A percentile compares a stretch with the other conserved stretches of the same genome.
phyloP scores from a whole-genome alignment of 1,284 basidiomycete species.

The Microstroma glucosiphilum region DNA sequence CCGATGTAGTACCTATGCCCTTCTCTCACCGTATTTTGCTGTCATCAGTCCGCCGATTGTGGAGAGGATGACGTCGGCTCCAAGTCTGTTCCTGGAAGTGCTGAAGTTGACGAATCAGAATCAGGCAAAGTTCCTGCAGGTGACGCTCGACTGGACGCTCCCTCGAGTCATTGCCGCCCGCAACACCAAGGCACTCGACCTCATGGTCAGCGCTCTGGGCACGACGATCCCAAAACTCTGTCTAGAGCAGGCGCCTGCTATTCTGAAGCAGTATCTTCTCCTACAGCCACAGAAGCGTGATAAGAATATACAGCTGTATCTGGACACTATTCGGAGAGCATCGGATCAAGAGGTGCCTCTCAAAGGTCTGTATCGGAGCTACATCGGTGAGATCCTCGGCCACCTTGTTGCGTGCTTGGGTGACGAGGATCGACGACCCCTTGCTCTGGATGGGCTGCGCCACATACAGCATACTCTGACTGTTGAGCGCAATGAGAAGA shows the following conservation, averaged over 20 bases:
- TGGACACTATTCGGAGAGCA: conserved; percentile 5
- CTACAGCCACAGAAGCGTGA: conserved; percentile 7
- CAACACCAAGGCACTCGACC: conserved; percentile 25
- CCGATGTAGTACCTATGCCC: conserved; percentile 39
- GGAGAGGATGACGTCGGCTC: conserved; percentile 34
- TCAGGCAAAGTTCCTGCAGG: conserved; percentile 39
- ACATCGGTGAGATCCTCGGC: conserved; percentile 35
- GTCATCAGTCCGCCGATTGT: conserved; percentile 32
- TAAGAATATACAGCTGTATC: conserved; percentile 8
- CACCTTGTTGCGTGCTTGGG: conserved; percentile 44
- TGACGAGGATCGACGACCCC: conserved; percentile 19
- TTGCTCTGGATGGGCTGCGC: conserved; percentile 34
- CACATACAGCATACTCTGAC: conserved; percentile 30
- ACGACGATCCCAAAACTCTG: conserved; percentile 34
- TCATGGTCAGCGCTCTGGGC: conserved; percentile 35
- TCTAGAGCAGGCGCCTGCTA: conserved; percentile 35
- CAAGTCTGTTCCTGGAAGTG: conserved; percentile 34
- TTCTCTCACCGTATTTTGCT: conserved; percentile 39
- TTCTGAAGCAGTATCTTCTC: conserved; percentile 37
- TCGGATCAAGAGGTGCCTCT: conserved; percentile 3
- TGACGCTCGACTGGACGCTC: conserved; percentile 40
- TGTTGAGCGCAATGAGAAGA: conserved; percentile 13
- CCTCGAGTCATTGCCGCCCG: conserved; percentile 36
- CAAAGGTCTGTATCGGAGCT: conserved; percentile 12
- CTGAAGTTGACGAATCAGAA: conserved; percentile 40